Evolutionary conservation across 352 stramenopile genomes (phyloP).

Genomic region (Globisporangium barbulae): DNA sequence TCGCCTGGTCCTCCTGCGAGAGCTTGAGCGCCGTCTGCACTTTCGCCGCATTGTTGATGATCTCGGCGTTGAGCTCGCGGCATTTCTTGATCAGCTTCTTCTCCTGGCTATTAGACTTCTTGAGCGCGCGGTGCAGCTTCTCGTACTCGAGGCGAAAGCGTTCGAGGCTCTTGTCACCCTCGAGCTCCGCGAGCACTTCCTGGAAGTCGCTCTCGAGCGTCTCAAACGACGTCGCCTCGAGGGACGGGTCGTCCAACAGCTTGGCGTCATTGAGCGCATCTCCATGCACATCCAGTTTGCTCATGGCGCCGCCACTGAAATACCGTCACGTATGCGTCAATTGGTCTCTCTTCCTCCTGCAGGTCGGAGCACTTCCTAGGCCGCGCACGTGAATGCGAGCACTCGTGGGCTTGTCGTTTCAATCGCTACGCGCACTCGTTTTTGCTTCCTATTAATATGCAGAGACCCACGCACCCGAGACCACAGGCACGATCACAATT

Average conservation of each 20-base stretch:
- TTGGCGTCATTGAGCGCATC: conserved; percentile 32
- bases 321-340: background rate
- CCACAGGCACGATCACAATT: conserved; percentile 10
- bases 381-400: background rate
- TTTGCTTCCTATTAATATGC: conserved; percentile 9
- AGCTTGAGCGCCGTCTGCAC: conserved; percentile 94
- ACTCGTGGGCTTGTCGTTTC: conserved; percentile 1
- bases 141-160: conserved; percentile 95
- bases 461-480: background rate
- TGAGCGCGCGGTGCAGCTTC: conserved; percentile 92
- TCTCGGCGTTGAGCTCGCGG: conserved; percentile 93
- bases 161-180: conserved; percentile 92
- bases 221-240: conserved; percentile 73
- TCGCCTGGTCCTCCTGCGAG: conserved; percentile 92
- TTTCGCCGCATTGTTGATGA: conserved; percentile 95
- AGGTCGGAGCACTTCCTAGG: conserved; percentile 1
- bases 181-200: conserved; percentile 89
- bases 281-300: conserved; percentile 15
- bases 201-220: conserved; percentile 93
- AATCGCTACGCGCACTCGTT: conserved; percentile 7
- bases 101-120: conserved; percentile 93
- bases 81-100: conserved; percentile 96
- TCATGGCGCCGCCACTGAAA: conserved; percentile 13
- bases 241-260: conserved; percentile 40
- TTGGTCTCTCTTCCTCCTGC: background rate